phyloP scores from a whole-genome alignment of 2,329 filamentous ascomycete genomes.

The Colletotrichum tofieldiae region DNA sequence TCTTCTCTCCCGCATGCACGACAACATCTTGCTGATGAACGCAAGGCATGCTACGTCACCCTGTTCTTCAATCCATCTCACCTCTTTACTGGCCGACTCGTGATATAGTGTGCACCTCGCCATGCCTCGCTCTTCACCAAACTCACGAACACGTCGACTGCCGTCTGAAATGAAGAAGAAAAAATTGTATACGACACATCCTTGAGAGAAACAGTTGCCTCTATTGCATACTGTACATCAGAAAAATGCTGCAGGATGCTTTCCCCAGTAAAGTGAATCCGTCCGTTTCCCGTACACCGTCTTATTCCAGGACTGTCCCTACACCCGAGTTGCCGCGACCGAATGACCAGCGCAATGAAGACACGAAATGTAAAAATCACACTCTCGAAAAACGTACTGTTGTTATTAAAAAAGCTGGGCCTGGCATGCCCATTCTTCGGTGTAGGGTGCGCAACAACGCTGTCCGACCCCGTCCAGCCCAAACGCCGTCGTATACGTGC shows the following conservation, averaged over 20 bases:
- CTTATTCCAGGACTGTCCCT: slow-evolving; percentile 41
- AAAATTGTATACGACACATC: slow-evolving; percentile 19
- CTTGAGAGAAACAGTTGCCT: slow-evolving; percentile 41
- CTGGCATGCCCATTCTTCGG: slow-evolving; percentile 36
- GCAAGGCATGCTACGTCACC: neutral
- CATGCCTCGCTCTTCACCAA: neutral
- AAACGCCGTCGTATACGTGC: slow-evolving; percentile 39
- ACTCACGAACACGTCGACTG: neutral
- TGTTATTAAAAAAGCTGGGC: slow-evolving; percentile 43
- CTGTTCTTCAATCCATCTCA: neutral
- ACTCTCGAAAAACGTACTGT: slow-evolving; percentile 38
- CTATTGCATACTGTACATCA: slow-evolving; percentile 44
- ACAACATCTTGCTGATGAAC: neutral
- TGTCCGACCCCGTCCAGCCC: slow-evolving; percentile 34
- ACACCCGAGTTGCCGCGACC: slow-evolving; percentile 40
- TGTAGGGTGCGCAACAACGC: slow-evolving; percentile 38
- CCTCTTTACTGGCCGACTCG: neutral
- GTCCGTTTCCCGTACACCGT: slow-evolving; percentile 41
- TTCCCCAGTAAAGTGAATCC: slow-evolving; percentile 39
- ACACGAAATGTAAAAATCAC: slow-evolving; percentile 40
- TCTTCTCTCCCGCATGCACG: neutral
- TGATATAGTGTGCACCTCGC: neutral
- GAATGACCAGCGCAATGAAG: slow-evolving; percentile 42
- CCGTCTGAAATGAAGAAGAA: neutral
- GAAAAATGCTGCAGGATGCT: slow-evolving; percentile 43